Evolutionary conservation across 2,329 filamentous ascomycete genomes (phyloP).

Genomic region (Diaporthe vexans): DNA sequence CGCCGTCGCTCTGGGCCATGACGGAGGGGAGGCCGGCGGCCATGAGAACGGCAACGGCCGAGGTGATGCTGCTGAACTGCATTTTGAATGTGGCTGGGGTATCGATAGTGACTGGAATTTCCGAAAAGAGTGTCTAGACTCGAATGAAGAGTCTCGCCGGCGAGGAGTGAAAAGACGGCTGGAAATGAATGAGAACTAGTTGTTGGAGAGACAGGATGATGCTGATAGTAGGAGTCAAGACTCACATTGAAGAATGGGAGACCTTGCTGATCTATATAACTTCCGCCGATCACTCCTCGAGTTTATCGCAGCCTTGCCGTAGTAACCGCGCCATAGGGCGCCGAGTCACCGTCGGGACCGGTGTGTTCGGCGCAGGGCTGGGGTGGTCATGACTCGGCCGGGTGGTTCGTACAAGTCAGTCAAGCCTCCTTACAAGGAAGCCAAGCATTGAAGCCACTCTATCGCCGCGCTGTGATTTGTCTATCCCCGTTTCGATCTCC

Average conservation of each 20-base stretch:
- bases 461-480: constrained; percentile 19
- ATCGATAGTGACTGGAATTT: constrained; percentile 8
- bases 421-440: constrained; percentile 26
- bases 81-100: constrained; percentile 13
- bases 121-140: constrained; percentile 29
- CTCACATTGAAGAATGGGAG: not conserved
- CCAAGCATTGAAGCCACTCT: constrained; percentile 29
- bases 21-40: constrained; percentile 14
- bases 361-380: constrained; percentile 25
- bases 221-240: constrained; percentile 8
- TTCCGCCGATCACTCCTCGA: not conserved
- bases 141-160: constrained; percentile 25
- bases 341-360: constrained; percentile 14
- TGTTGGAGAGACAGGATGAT: constrained; percentile 24
- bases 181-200: not conserved
- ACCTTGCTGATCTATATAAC: constrained; percentile 28
- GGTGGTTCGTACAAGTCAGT: constrained; percentile 31
- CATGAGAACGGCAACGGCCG: constrained; percentile 23
- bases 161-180: constrained; percentile 8
- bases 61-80: constrained; percentile 27
- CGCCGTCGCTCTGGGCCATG: constrained; percentile 28
- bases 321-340: constrained; percentile 16
- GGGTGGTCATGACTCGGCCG: constrained; percentile 24
- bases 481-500: constrained; percentile 21
- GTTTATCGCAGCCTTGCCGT: constrained; percentile 26